Conservation (phyloP, 2,329 filamentous ascomycete genomes). For the Claviceps sp. region DNA sequence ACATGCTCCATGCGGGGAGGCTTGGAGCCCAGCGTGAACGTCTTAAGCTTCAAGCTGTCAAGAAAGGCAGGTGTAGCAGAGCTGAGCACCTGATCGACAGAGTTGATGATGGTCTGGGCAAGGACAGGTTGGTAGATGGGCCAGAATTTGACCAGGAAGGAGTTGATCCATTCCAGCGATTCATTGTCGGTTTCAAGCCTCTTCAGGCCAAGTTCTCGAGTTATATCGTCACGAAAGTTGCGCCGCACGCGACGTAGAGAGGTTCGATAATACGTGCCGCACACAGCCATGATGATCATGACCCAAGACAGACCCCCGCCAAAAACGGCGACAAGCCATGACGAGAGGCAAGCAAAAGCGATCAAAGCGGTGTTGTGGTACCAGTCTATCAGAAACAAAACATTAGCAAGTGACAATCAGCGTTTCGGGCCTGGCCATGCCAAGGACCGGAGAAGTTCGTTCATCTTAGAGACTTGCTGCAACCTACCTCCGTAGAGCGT, state of each 20-base stretch:
- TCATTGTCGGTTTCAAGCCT: conserved; percentile 82
- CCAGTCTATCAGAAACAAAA: conserved; percentile 56
- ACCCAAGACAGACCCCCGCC: conserved; percentile 91
- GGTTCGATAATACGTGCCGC: conserved; percentile 91
- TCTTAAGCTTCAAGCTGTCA: conserved; percentile 86
- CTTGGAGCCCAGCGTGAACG: conserved; percentile 87
- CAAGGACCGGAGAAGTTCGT: background rate
- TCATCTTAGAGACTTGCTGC: background rate
- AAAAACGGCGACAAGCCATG: conserved; percentile 79
- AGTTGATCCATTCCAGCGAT: conserved; percentile 97
- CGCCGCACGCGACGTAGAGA: conserved; percentile 85
- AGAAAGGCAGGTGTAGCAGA: conserved; percentile 84
- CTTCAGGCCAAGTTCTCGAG: conserved; percentile 75
- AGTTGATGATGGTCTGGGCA: conserved; percentile 80
- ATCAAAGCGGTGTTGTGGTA: conserved; percentile 96
- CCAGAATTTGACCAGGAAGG: conserved; percentile 97
- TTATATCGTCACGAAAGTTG: conserved; percentile 91
- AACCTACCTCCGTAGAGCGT: conserved; percentile 72
- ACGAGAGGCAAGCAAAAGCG: conserved; percentile 77
- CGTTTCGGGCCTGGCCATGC: background rate
- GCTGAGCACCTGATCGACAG: conserved; percentile 91
- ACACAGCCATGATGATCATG: conserved; percentile 81
- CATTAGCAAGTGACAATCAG: background rate
- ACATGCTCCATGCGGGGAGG: conserved; percentile 94
- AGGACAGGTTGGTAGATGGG: conserved; percentile 94